Evolutionary conservation across 75 land plant genomes (phyloP).

Genomic region (Pinus albicaulis): DNA sequence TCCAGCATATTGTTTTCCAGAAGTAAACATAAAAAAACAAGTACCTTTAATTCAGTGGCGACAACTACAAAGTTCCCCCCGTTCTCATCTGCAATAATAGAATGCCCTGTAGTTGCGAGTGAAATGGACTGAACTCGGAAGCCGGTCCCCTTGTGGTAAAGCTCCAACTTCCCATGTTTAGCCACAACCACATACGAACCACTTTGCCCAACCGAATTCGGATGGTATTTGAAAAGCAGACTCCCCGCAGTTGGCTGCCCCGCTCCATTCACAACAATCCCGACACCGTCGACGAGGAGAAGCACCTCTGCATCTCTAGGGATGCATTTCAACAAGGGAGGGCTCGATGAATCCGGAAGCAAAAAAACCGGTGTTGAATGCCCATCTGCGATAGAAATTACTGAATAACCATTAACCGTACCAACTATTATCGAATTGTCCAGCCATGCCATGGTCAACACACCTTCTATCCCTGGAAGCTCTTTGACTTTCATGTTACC

Average conservation of each 20-base stretch:
- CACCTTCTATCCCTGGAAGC: conserved; percentile 57
- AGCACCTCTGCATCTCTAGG: conserved; percentile 52
- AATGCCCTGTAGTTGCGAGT: conserved; percentile 32
- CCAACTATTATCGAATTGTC: conserved; percentile 78
- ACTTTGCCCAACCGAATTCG: conserved; percentile 77
- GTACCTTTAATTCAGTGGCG: conserved; percentile 73
- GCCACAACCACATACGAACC: conserved; percentile 60
- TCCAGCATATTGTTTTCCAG: not conserved
- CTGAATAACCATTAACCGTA: conserved; percentile 47
- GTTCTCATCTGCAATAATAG: conserved; percentile 59
- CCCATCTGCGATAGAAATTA: conserved; percentile 49
- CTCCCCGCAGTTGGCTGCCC: conserved; percentile 91
- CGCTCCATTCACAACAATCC: conserved; percentile 52
- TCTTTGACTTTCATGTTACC: conserved; percentile 47
- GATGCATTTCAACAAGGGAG: conserved; percentile 61
- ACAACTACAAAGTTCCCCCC: conserved; percentile 50
- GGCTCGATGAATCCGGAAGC: conserved; percentile 59
- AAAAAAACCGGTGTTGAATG: conserved; percentile 47
- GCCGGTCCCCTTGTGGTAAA: conserved; percentile 79
- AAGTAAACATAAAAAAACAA: not conserved
- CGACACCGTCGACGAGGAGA: conserved; percentile 83
- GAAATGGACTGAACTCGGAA: conserved; percentile 57
- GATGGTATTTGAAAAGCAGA: conserved; percentile 57
- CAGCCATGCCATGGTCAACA: conserved; percentile 75
- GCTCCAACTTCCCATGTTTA: conserved; percentile 57